phyloP scores from a whole-genome alignment of 148 eudicot genomes.

The Camellia granthamiana region DNA sequence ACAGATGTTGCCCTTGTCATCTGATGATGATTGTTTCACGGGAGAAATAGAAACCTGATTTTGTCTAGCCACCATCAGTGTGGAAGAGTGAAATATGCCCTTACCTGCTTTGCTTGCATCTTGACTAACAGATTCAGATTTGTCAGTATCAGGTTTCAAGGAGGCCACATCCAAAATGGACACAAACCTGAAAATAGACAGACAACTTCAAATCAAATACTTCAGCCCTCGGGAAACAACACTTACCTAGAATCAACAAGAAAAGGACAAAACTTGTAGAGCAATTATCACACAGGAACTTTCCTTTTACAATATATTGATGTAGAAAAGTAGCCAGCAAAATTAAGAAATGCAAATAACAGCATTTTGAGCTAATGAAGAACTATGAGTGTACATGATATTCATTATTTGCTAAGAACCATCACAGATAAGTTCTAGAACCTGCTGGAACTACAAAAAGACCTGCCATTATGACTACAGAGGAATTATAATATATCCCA shows the following conservation, averaged over 20 bases:
- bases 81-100: conserved; percentile 69
- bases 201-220: background rate
- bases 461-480: background rate
- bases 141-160: conserved; percentile 73
- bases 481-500: background rate
- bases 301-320: background rate
- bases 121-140: conserved; percentile 30
- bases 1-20: conserved; percentile 25
- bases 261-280: background rate
- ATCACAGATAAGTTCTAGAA: background rate
- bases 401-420: background rate
- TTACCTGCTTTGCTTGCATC: conserved; percentile 31
- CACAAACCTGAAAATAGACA: conserved; percentile 60
- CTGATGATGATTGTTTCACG: conserved; percentile 25
- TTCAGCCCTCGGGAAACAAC: background rate
- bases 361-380: conserved; percentile 2
- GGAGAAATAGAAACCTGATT: conserved; percentile 33
- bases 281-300: background rate
- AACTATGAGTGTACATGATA: background rate
- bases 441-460: background rate
- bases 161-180: conserved; percentile 82
- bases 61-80: conserved; percentile 72
- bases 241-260: background rate
- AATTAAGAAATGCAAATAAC: background rate
- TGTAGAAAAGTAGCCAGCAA: background rate